Conservation (phyloP, 169 alveolate genomes). For the Plasmodium vivax region DNA sequence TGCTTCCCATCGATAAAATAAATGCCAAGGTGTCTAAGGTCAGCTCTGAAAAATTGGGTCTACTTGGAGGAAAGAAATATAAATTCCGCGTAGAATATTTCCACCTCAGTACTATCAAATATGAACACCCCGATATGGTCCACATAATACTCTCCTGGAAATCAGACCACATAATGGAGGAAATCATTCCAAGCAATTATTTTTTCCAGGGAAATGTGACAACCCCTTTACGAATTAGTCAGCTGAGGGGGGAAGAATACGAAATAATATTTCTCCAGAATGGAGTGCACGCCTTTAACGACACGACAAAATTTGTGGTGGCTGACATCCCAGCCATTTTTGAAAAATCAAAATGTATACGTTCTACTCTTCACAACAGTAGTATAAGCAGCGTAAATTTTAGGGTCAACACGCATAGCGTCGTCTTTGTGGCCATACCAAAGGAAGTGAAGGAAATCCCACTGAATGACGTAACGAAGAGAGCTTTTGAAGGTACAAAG, state of each 20-base stretch:
- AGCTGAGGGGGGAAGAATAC: conserved; percentile 87
- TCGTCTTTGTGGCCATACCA: conserved; percentile 81
- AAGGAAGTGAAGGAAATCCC: conserved; percentile 76
- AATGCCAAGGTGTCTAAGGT: conserved; percentile 78
- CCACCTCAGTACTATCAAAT: conserved; percentile 85
- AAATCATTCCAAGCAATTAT: conserved; percentile 84
- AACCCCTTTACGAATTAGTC: conserved; percentile 84
- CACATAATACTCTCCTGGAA: conserved; percentile 85
- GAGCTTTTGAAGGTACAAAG: conserved; percentile 7
- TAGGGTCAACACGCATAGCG: conserved; percentile 76
- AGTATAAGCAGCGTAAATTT: conserved; percentile 67
- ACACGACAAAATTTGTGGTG: conserved; percentile 79
- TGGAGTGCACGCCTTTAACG: conserved; percentile 89
- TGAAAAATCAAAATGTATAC: conserved; percentile 79
- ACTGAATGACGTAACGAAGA: conserved; percentile 32
- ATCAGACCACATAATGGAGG: conserved; percentile 81
- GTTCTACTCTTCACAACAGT: conserved; percentile 49
- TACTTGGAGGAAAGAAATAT: conserved; percentile 87
- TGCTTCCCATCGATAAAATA: conserved; percentile 84
- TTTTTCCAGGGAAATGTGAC: conserved; percentile 87
- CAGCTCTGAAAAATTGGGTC: conserved; percentile 81
- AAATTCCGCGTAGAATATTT: conserved; percentile 86
- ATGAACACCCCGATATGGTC: conserved; percentile 79
- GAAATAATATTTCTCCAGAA: conserved; percentile 86
- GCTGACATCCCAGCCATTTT: conserved; percentile 89